Evolutionary conservation across 2,329 filamentous ascomycete species (phyloP).

Genomic region (Clonostachys byssicola): DNA sequence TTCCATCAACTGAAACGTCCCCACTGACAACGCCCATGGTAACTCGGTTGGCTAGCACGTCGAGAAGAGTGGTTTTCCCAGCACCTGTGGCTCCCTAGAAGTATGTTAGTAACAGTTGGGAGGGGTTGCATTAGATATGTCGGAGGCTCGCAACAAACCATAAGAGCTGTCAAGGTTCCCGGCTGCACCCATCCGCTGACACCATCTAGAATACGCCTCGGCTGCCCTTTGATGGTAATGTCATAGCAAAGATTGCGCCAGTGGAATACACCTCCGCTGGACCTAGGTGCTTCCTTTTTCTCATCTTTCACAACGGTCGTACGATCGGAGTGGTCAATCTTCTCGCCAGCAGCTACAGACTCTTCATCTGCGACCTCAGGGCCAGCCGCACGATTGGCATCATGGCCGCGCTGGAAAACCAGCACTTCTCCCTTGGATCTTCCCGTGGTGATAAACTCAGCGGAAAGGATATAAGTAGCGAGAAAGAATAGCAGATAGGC

Average conservation of each 20-base stretch:
- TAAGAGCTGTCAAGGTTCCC: conserved; percentile 73
- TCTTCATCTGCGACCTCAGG: no score
- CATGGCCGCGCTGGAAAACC: conserved; percentile 59
- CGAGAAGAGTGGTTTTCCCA: conserved; percentile 79
- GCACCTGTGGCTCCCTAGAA: conserved; percentile 32
- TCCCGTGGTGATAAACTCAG: conserved; percentile 61
- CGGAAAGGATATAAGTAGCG: conserved; percentile 55
- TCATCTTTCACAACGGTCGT: no score
- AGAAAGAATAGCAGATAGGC: conserved; percentile 61
- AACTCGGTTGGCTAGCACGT: conserved; percentile 70
- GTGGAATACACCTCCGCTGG: conserved; percentile 45
- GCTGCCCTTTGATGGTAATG: conserved; percentile 67
- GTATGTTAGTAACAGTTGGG: conserved; percentile 34
- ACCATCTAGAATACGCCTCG: conserved; percentile 54
- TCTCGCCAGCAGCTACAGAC: no score
- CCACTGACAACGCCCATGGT: conserved; percentile 71
- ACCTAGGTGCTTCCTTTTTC: no score
- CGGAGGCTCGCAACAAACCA: conserved; percentile 55
- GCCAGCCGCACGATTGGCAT: conserved; percentile 22
- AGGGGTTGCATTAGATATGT: no score
- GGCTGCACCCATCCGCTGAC: conserved; percentile 77
- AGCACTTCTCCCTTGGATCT: conserved; percentile 75
- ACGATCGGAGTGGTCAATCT: no score
- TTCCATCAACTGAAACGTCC: conserved; percentile 72
- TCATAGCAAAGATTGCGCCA: conserved; percentile 68